Base-by-base conservation (phyloP, 495 filamentous ascomycete genomes). In the Opeltia flavorubescens region DNA sequence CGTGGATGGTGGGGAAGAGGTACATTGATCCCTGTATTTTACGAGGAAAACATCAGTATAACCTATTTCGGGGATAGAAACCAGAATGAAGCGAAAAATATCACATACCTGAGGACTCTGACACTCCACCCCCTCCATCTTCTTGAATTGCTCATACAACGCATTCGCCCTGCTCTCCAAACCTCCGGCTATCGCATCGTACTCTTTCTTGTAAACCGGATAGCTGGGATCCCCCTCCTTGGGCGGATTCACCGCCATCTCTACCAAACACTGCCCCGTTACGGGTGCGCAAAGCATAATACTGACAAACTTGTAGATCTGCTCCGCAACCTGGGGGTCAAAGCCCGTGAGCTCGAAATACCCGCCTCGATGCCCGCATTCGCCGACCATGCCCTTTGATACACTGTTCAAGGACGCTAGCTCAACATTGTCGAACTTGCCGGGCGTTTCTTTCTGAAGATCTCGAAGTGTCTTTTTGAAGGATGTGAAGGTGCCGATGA, bases 221-320 rank as follows among this genome's bases (percentile, higher is more conserved):
- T 84, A 79, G 52, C 82, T 88, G 12, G 84, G 81, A 50, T 89
- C 78, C 38, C 89, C 89, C 49, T 76, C 59, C 58, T 72, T 74
- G 20, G 91, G 91, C 29, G 91, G 91, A 70, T 95, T 95, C 52
- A 94, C 86, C 88, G 95, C 94, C 55, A 91, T 67, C 63, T 96
- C 93, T 35, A 98, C 84, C 26, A 98, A 69, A 61, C 89, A 95
- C 68, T 98, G 91, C 40, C 89, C 89, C 49, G 94, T 77, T 53
- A 98, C 93, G 9, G 93, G 91, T 34, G 93, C 77, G 68, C 91
- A 98, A 43, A 98, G 79, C 64, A 76, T 85, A 66, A 98, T 96
- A 56, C 83, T 89, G 54, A 95, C 81, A 61, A 94, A 89, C 68
- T 98, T 98, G 75, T 98, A 98, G 63, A 98, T 87, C 71, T 96